Evolutionary conservation across 2,329 filamentous ascomycete species (phyloP), one percentile per base, ranked within the genome.

Genomic region (Fusarium secorum): DNA sequence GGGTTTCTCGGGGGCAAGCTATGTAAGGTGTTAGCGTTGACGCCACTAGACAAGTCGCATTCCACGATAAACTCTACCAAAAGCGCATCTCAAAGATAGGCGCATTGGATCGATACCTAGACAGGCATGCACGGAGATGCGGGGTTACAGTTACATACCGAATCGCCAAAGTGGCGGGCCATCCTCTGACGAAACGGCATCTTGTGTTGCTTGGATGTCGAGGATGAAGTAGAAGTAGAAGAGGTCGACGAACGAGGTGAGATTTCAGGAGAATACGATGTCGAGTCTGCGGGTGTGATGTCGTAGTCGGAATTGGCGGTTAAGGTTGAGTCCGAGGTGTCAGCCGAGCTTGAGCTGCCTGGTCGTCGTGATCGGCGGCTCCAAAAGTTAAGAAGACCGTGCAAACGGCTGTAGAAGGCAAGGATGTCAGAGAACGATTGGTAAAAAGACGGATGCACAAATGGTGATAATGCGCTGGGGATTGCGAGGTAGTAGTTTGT

Each of bases 1-100:
- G 11, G 79, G 71, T 57, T 82, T 83, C 56, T 81, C 78, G 51
- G 78, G 78, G 28, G 78, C 72, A n/a, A 81, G 78, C 93, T 95
- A 53, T 26, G n/a, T 24, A 39, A 26, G 41, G 42, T 44, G 68
- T 71, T 61, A 74, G 64, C 58, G 22, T 30, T 42, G 58, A 35
- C 60, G 64, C 36, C 48, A 58, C 46, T 11, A 20, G 36, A 30
- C 22, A 46, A 38, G 30, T 36, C 57, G 48, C 67, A 74, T 54
- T 64, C 45, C 62, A 53, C 46, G 48, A 33, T 33, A 33, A 35
- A 53, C 36, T 52, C 44, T 38, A 58, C 33, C n/a, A 54, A 65
- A 52, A 28, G 60, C 60, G 42, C 60, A 57, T 69, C 64, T 53
- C 59, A 65, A 49, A 61, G 56, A 54, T 57, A 35, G 48, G 46